Conservation (phyloP, 495 filamentous ascomycete genomes). For the Hypoxylon cercidicola region DNA sequence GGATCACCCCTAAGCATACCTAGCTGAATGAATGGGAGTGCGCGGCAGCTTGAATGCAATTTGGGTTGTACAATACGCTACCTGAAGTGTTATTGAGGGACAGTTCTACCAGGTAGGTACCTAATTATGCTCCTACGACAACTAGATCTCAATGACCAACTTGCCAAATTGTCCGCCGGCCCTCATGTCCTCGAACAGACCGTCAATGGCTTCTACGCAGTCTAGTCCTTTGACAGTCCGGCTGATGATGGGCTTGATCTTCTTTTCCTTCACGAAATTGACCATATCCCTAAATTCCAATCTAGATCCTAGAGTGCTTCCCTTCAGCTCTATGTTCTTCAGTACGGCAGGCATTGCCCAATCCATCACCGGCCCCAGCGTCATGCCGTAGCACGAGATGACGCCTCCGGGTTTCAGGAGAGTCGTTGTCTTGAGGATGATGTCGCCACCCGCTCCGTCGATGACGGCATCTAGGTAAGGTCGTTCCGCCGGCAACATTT, state of each 20-base stretch:
- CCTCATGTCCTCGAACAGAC: slow-evolving; percentile 77
- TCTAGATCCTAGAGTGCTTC: slow-evolving; percentile 76
- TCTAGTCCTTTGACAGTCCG: slow-evolving; percentile 68
- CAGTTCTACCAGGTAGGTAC: too few relatives aligned
- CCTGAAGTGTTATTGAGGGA: too few relatives aligned
- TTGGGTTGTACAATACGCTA: too few relatives aligned
- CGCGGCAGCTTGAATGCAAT: too few relatives aligned
- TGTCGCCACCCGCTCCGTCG: slow-evolving; percentile 78
- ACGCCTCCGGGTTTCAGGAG: slow-evolving; percentile 71
- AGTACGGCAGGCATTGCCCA: slow-evolving; percentile 75
- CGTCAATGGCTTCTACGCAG: slow-evolving; percentile 69
- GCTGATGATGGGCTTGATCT: slow-evolving; percentile 70
- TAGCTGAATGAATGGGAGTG: too few relatives aligned
- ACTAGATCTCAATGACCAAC: slow-evolving; percentile 61
- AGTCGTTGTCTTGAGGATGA: slow-evolving; percentile 65
- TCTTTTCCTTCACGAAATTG: slow-evolving; percentile 69
- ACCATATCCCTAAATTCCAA: slow-evolving; percentile 79
- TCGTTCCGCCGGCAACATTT: slow-evolving; percentile 64
- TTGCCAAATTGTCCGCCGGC: slow-evolving; percentile 78
- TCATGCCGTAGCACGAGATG: slow-evolving; percentile 79
- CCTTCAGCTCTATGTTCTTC: slow-evolving; percentile 75
- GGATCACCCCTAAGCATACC: too few relatives aligned
- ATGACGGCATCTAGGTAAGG: slow-evolving; percentile 72
- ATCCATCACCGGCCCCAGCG: slow-evolving; percentile 73
- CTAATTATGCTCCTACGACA: neutral